Conservation (phyloP, 306 rosid species). For the Lathyrus sativus region DNA sequence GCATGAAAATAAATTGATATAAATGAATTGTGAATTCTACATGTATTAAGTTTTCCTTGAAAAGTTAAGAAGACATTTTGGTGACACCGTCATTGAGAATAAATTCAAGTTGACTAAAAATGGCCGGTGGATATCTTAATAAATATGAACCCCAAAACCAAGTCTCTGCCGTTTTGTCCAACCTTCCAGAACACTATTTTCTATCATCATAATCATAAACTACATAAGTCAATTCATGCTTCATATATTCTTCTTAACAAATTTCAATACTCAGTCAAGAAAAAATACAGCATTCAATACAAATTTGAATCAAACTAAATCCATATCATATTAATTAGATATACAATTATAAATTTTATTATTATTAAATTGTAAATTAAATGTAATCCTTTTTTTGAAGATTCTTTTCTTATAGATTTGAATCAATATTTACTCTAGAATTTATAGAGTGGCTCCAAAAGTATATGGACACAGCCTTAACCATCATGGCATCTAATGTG, state of each 20-base stretch:
- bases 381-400: no score
- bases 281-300: neutral
- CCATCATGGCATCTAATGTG: no score
- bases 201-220: neutral
- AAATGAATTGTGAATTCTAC: neutral
- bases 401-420: no score
- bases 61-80: neutral
- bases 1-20: neutral
- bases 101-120: neutral
- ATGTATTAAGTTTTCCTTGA: neutral
- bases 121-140: neutral
- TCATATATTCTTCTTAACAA: neutral
- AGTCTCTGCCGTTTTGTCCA: slow-evolving; percentile 1
- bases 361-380: no score
- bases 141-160: neutral
- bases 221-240: neutral
- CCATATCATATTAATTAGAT: no score
- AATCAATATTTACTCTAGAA: no score
- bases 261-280: neutral
- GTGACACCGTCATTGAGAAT: neutral
- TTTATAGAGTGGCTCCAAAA: no score
- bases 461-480: no score
- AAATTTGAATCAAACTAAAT: no score
- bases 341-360: no score
- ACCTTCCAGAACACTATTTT: slow-evolving; percentile 9